Base-by-base conservation (phyloP, 164 flowering plant species). In the Nymphaea thermarum region DNA sequence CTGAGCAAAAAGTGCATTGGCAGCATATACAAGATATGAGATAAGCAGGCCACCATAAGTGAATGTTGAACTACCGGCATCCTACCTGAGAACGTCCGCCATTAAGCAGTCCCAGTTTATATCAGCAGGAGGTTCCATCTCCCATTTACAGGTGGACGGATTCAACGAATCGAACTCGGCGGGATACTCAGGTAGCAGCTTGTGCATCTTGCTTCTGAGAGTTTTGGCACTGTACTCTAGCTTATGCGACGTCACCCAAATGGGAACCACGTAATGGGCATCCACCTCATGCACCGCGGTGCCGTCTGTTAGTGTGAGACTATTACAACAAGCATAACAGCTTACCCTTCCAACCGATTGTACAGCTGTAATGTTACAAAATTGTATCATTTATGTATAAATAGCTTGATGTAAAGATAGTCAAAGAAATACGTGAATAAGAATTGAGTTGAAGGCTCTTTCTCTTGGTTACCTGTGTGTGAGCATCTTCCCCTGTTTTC, bases 221-320 rank as follows among this genome's bases (percentile, higher is more conserved):
- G 97, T 94, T 77, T 73, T 84, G 36, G 98, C 98, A 74, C 93
- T 70, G 63, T 94, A 89, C 79, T 94, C 97, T 80, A 94, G 74
- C 72, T 91, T 94, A 12, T 72, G 73, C 0, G 98, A 91, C 17
- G 95, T 95, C 51, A 79, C 87, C 97, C 97, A 91, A 65, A 79
- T 44, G 4, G 98, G 98, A 10, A 94, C 95, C 60, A 94, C 80
- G 81, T 94, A 91, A 77, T 94, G 98, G 0, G 98, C 90, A 79
- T 94, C 98, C 51, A 91, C 93, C 84, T 94, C 96, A 66, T 94
- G 97, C 44, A 94, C 70, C 0, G 86, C 74, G 42, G 89, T 84
- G 8, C 85, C 79, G 65, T 79, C 89, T n/a, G n/a, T n/a, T n/a
- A n/a, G n/a, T n/a, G n/a, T n/a, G n/a, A n/a, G n/a, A n/a, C n/a